Percentiles rank a stretch among this genome's conserved stretches.
These are phyloP conservation scores for Phytophthora tubulina DNA, from an alignment of 352 stramenopile species.

Conservation along the genomic window DNA sequence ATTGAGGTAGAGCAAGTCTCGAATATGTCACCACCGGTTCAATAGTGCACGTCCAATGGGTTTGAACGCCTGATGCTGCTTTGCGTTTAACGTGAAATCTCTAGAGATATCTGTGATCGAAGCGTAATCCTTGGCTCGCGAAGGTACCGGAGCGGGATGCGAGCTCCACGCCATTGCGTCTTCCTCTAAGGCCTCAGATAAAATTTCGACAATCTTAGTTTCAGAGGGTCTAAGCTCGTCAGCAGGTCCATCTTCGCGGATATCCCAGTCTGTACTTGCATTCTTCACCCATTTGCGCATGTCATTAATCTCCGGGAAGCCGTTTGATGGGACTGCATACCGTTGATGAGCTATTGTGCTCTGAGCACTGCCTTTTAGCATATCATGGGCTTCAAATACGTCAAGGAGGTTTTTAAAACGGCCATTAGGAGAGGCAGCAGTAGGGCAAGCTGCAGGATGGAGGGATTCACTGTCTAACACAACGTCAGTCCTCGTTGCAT, in stretches of 20 bases:
- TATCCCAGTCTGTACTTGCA: neutral
- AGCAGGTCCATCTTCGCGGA: neutral
- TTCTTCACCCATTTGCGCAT: constrained; percentile 17
- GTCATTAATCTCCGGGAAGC: neutral
- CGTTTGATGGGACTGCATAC: neutral
- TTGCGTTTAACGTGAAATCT: neutral
- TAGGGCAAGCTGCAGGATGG: neutral
- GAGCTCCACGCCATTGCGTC: neutral
- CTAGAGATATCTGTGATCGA: neutral
- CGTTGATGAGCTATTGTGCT: neutral
- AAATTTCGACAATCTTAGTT: neutral
- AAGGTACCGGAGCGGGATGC: neutral
- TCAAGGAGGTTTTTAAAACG: neutral
- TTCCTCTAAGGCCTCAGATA: neutral
- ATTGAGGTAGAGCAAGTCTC: neutral
- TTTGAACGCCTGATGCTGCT: neutral
- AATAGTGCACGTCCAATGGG: neutral
- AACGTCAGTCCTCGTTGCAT: too few relatives aligned
- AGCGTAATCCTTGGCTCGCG: neutral
- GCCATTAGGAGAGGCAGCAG: neutral
- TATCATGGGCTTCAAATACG: neutral
- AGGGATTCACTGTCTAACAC: neutral
- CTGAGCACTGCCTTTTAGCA: neutral
- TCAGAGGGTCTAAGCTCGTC: neutral
- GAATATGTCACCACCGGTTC: neutral